A percentile compares a stretch with the other conserved stretches of the same genome.
These are phyloP conservation scores for Wickerhamiella brachini DNA, from an alignment of 805 yeast genomes.

Conservation along the genomic window DNA sequence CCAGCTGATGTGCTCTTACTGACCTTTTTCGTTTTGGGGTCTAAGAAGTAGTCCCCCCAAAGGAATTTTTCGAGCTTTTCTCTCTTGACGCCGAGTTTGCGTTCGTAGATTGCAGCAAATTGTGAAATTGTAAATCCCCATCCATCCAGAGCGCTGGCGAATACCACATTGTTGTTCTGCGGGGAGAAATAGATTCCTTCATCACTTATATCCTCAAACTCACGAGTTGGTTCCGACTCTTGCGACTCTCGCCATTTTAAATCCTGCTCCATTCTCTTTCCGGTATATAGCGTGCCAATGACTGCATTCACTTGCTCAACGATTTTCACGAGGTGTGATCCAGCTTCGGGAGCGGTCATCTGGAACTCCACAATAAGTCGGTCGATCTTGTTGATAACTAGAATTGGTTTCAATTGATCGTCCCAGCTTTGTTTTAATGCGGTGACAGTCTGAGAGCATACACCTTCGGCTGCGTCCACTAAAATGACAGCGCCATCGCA, in stretches of 20 bases:
- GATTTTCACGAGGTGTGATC: slow-evolving; percentile 57
- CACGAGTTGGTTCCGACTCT: slow-evolving; percentile 36
- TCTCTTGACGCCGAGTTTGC: slow-evolving; percentile 71
- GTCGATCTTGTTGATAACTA: slow-evolving; percentile 86
- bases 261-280: slow-evolving; percentile 86
- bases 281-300: slow-evolving; percentile 82
- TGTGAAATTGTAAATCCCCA: slow-evolving; percentile 94
- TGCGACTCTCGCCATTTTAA: slow-evolving; percentile 38
- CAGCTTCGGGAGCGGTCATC: slow-evolving; percentile 74
- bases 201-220: slow-evolving; percentile 63
- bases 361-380: slow-evolving; percentile 70
- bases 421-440: slow-evolving; percentile 71
- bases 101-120: slow-evolving; percentile 74
- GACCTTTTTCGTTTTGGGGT: slow-evolving; percentile 79
- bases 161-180: slow-evolving; percentile 73
- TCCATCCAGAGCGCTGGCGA: slow-evolving; percentile 87
- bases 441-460: slow-evolving; percentile 91
- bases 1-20: slow-evolving; percentile 29
- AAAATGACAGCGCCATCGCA: slow-evolving; percentile 95
- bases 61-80: slow-evolving; percentile 68
- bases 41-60: slow-evolving; percentile 91
- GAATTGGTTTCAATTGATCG: slow-evolving; percentile 73
- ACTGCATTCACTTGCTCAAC: slow-evolving; percentile 93
- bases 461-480: slow-evolving; percentile 97
- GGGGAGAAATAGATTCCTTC: slow-evolving; percentile 79